phyloP scores from a whole-genome alignment of 164 flowering plant species.

The grape (Vitis vinifera) region ASM3070453v1 NC_081817.1:19288501-19289000 shows the following conservation, averaged over 20 bases:
- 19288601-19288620: slow-evolving; percentile 33
- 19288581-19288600: slow-evolving; percentile 56
- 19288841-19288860: not conserved
- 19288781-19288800: slow-evolving; percentile 13
- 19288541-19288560: slow-evolving; percentile 60
- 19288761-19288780: slow-evolving; percentile 46
- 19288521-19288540: slow-evolving; percentile 54
- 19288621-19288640: slow-evolving; percentile 58
- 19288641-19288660: slow-evolving; percentile 28
- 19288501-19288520: slow-evolving; percentile 71
- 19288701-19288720: slow-evolving; percentile 26
- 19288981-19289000: not conserved
- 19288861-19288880: not conserved
- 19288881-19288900: not conserved
- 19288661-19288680: slow-evolving; percentile 7
- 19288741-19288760: slow-evolving; percentile 13
- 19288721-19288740: slow-evolving; percentile 26
- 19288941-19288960: not conserved
- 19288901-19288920: not conserved
- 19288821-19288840: slow-evolving; percentile 26
- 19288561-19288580: slow-evolving; percentile 79
- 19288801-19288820: not conserved
- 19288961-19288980: not conserved
- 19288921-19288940: not conserved
- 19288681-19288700: slow-evolving; percentile 4